A percentile compares a stretch with the other conserved stretches of the same genome.
Conservation (phyloP, 2,329 filamentous ascomycete genomes). For the Sclerotinia glacialis region DNA sequence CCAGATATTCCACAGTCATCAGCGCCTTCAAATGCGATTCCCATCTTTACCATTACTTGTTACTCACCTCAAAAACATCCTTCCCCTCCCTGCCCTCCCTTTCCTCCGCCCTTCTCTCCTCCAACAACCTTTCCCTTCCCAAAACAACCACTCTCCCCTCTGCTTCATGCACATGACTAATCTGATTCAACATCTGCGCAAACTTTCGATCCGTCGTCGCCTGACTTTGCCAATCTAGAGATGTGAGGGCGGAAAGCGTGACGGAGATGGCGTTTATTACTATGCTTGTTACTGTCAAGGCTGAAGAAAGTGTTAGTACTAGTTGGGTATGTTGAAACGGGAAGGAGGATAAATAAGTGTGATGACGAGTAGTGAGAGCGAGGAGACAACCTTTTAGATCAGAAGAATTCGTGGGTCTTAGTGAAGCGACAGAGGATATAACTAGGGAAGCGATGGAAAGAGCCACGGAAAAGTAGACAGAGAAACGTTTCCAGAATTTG, state of each 20-base stretch:
- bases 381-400: constrained; percentile 24
- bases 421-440: constrained; percentile 26
- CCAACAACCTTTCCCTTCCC: constrained; percentile 8
- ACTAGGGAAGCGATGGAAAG: constrained; percentile 29
- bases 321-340: neutral
- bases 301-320: constrained; percentile 19
- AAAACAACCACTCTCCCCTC: constrained; percentile 27
- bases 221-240: constrained; percentile 33
- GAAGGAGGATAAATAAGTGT: neutral
- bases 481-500: constrained; percentile 35
- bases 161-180: constrained; percentile 30
- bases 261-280: constrained; percentile 32
- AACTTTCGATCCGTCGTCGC: constrained; percentile 31
- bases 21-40: neutral
- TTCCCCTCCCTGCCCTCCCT: neutral
- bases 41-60: no score
- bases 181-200: constrained; percentile 28
- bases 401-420: constrained; percentile 17
- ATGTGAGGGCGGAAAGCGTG: constrained; percentile 31
- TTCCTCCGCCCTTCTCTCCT: neutral
- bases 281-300: constrained; percentile 30
- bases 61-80: neutral
- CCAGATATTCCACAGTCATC: neutral
- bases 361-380: neutral
- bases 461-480: constrained; percentile 28